Percentiles rank a stretch among this genome's conserved stretches.
phyloP scores from a whole-genome alignment of 495 filamentous ascomycete species.

The Penicillium robsamsonii region DNA sequence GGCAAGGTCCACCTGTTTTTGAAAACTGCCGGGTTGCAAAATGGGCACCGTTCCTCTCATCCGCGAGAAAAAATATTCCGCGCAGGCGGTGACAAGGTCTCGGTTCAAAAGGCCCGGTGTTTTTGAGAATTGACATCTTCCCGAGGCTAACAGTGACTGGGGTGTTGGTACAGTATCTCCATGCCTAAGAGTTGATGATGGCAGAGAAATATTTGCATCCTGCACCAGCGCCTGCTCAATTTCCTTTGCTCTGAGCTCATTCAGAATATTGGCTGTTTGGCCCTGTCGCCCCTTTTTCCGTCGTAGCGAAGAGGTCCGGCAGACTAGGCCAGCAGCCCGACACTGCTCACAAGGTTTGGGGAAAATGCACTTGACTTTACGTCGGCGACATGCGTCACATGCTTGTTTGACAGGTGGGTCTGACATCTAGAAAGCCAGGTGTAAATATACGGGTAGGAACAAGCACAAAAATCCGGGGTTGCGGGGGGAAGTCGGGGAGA shows the following conservation, averaged over 20 bases:
- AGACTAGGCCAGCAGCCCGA: conserved; percentile 61
- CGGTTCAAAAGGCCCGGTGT: conserved; percentile 55
- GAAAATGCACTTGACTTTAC: conserved; percentile 70
- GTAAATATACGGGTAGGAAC: not conserved
- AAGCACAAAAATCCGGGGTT: conserved; percentile 4
- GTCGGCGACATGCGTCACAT: conserved; percentile 79
- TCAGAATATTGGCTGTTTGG: conserved; percentile 77
- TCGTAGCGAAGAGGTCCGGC: conserved; percentile 79
- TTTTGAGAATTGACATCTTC: conserved; percentile 8
- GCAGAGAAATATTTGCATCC: not conserved
- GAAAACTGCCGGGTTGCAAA: conserved; percentile 59
- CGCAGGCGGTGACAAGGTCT: conserved; percentile 63
- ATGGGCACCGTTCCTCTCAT: conserved; percentile 77
- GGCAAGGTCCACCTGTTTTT: conserved; percentile 54
- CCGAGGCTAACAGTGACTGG: conserved; percentile 36
- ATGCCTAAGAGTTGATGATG: not conserved
- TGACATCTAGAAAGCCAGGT: conserved; percentile 3
- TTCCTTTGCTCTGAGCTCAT: conserved; percentile 67
- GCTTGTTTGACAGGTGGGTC: conserved; percentile 54
- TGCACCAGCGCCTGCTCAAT: conserved; percentile 53
- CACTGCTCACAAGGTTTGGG: conserved; percentile 63
- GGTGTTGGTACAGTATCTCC: not conserved
- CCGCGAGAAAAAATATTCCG: conserved; percentile 73
- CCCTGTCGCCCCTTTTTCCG: conserved; percentile 88
- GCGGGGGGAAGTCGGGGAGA: conserved; percentile 14